Evolutionary conservation across 2,329 filamentous ascomycete genomes (phyloP).

Genomic region (Microdochium bolleyi): DNA sequence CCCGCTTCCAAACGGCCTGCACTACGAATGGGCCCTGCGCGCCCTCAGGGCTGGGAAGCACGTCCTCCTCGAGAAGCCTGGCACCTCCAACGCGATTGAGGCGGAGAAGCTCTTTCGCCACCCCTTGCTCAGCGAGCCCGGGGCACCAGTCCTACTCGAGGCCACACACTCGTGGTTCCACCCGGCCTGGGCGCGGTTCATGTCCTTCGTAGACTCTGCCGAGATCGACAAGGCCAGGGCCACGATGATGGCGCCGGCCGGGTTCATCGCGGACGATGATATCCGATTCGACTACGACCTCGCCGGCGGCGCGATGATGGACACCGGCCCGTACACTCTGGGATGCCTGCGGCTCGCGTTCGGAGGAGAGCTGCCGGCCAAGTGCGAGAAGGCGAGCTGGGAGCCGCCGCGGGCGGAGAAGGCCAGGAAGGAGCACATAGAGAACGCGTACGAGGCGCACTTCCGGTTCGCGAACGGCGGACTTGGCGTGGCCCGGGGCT

Average conservation of each 20-base stretch:
- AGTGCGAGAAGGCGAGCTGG: conserved; percentile 15
- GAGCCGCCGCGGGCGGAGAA: background rate
- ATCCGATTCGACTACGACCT: conserved; percentile 20
- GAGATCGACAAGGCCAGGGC: conserved; percentile 16
- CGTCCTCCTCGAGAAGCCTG: conserved; percentile 37
- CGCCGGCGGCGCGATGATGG: conserved; percentile 15
- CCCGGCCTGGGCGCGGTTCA: conserved; percentile 23
- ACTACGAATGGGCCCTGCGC: conserved; percentile 29
- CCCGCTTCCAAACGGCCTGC: conserved; percentile 22
- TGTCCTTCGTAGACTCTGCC: conserved; percentile 17
- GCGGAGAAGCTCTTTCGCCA: conserved; percentile 24
- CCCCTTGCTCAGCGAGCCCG: conserved; percentile 13
- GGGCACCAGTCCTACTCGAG: conserved; percentile 30
- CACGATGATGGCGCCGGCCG: conserved; percentile 11
- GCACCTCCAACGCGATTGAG: conserved; percentile 26
- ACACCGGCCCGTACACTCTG: conserved; percentile 31
- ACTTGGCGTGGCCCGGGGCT: conserved; percentile 20
- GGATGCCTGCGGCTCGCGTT: conserved; percentile 29
- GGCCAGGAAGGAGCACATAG: background rate
- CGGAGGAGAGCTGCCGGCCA: conserved; percentile 22
- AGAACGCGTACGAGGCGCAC: conserved; percentile 19
- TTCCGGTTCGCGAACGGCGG: conserved; percentile 31
- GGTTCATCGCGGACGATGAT: conserved; percentile 14
- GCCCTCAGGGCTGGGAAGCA: conserved; percentile 32
- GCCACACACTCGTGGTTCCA: conserved; percentile 33